Conservation (phyloP, 805 yeast genomes). For the Danielia oregonensis region DNA sequence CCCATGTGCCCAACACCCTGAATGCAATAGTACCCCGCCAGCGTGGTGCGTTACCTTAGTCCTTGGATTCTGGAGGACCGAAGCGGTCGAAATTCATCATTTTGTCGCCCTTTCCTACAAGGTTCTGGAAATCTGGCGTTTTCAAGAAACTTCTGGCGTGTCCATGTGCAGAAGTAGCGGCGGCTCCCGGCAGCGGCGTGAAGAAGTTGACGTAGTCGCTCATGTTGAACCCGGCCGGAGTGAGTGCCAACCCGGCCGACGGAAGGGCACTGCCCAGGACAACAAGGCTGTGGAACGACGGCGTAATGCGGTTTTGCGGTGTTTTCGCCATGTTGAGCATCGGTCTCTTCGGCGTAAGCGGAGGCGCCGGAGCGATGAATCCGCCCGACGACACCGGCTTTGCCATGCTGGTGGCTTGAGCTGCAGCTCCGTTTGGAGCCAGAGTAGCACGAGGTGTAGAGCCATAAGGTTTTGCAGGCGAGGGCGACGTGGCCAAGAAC, state of each 20-base stretch:
- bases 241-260: slow-evolving; percentile 40
- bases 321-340: slow-evolving; percentile 24
- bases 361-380: slow-evolving; percentile 40
- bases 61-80: too few relatives aligned
- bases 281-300: slow-evolving; percentile 27
- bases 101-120: slow-evolving; percentile 33
- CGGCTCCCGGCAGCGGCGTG: slow-evolving; percentile 70
- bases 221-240: slow-evolving; percentile 74
- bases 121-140: slow-evolving; percentile 40
- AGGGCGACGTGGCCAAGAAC: slow-evolving; percentile 82
- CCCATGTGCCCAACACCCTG: too few relatives aligned
- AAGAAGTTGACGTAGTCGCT: slow-evolving; percentile 77
- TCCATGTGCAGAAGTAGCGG: slow-evolving; percentile 23
- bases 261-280: slow-evolving; percentile 30
- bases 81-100: slow-evolving; percentile 40
- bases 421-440: slow-evolving; percentile 2
- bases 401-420: slow-evolving; percentile 7
- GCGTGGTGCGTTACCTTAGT: too few relatives aligned
- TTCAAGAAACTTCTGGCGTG: slow-evolving; percentile 22
- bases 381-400: slow-evolving; percentile 9
- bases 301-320: slow-evolving; percentile 41
- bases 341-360: slow-evolving; percentile 41
- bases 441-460: slow-evolving; percentile 27
- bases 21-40: too few relatives aligned
- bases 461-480: slow-evolving; percentile 47